A percentile compares a stretch with the other conserved stretches of the same genome.
Conservation (phyloP, 1,284 basidiomycete species). For the Austroboletus novae-zelandiae region DNA sequence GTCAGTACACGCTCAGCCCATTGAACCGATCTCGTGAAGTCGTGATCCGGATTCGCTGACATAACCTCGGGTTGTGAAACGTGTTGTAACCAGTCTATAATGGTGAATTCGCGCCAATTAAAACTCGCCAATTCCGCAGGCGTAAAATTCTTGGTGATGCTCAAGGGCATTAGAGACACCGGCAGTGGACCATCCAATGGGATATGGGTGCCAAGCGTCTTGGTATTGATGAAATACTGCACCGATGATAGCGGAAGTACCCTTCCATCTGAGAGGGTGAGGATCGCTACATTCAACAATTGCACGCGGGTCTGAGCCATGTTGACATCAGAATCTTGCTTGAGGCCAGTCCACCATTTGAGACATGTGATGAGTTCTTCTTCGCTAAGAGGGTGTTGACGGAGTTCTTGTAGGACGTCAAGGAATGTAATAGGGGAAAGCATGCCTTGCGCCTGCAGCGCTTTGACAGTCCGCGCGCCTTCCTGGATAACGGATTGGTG, state of each 20-base stretch:
- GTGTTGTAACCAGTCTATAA: slow-evolving; percentile 77
- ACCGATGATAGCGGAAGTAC: slow-evolving; percentile 72
- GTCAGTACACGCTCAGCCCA: slow-evolving; percentile 86
- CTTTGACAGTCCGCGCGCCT: slow-evolving; percentile 64
- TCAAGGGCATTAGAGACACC: slow-evolving; percentile 69
- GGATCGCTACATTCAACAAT: slow-evolving; percentile 69
- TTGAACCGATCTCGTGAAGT: slow-evolving; percentile 64
- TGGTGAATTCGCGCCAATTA: slow-evolving; percentile 79
- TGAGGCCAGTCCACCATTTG: slow-evolving; percentile 84
- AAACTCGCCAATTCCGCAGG: slow-evolving; percentile 62
- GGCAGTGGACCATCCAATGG: slow-evolving; percentile 86
- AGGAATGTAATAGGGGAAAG: slow-evolving; percentile 83
- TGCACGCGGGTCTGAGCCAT: slow-evolving; percentile 53
- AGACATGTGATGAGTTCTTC: slow-evolving; percentile 82
- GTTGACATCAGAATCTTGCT: slow-evolving; percentile 42
- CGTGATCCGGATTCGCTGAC: slow-evolving; percentile 49
- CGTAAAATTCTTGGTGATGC: slow-evolving; percentile 64
- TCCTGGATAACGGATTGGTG: slow-evolving; percentile 64
- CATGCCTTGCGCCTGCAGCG: slow-evolving; percentile 66
- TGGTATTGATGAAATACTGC: slow-evolving; percentile 73
- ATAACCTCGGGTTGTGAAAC: slow-evolving; percentile 53
- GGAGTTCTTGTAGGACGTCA: slow-evolving; percentile 85
- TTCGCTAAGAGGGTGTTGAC: slow-evolving; percentile 67
- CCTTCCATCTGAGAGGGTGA: slow-evolving; percentile 44
- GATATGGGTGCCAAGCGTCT: slow-evolving; percentile 57